Base-by-base conservation (phyloP, 306 rosid species). In the Castanospermum australe region DNA sequence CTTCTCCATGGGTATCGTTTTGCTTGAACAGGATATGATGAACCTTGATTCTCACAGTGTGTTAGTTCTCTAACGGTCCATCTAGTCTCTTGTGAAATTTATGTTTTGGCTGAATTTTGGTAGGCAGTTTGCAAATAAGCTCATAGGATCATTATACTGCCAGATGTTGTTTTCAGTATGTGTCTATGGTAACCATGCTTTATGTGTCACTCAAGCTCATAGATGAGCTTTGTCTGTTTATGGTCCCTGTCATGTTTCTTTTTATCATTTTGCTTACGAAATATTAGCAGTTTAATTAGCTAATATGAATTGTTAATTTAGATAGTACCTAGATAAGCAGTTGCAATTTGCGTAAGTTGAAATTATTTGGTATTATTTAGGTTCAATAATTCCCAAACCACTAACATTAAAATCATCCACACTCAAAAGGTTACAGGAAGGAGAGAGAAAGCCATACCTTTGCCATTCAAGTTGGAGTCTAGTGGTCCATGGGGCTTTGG, bases 391-490 rank as follows among this genome's bases (percentile, higher is more conserved):
- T n/a, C n/a, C n/a, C n/a, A n/a, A n/a, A 30, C 85, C 20, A 28
- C 72, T 78, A 12, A 77, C 21, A 20, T 79, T 56, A 18, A 82
- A 51, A 74, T 70, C 57, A 71, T 81, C 57, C 69, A 22, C 80
- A 85, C 61, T 71, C 51, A 56, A 50, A 90, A 95, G 99, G 99
- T 95, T 78, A 92, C 99, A 61, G 99, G 99, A 80, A 88, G 99
- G 85, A 89, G 99, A 83, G 99, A 95, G 39, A 90, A 95, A 84
- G 99, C 99, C 17, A 95, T 92, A 81, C 92, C 99, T 54, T 81
- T 92, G 82, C 90, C 98, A 54, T 95, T 95, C 87, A 95, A 88
- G 86, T 65, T 92, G 86, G 99, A 91, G 67, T 61, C 77, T 18
- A 80, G 84, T 41, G 94, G 99, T 52, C 81, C 87, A 2, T 91